phyloP scores from a whole-genome alignment of 2,329 filamentous ascomycete genomes.

The Cladosporium sphaerospermum region DNA sequence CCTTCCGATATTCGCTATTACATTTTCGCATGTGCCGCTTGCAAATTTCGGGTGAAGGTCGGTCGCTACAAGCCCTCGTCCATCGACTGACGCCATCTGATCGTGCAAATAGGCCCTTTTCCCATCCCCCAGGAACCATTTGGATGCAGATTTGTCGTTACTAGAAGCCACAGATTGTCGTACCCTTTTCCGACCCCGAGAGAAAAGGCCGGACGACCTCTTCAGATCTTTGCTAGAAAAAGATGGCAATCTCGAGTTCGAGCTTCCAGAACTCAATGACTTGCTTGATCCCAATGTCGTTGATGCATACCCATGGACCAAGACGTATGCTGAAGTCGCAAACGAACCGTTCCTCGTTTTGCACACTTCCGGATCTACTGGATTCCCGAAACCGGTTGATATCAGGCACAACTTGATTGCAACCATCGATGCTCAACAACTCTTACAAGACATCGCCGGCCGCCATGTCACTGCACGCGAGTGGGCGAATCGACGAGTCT shows the following conservation, averaged over 20 bases:
- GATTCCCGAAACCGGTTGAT: constrained; percentile 15
- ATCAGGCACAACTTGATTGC: constrained; percentile 9
- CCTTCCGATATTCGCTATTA: constrained; percentile 15
- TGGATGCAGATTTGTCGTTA: constrained; percentile 9
- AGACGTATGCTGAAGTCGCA: background rate
- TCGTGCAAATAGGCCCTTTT: constrained; percentile 6
- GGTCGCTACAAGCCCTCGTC: background rate
- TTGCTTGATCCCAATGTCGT: background rate
- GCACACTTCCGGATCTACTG: constrained; percentile 19
- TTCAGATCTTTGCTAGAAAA: background rate
- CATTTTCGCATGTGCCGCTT: constrained; percentile 14
- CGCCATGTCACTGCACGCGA: constrained; percentile 1
- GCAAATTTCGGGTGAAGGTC: constrained; percentile 11
- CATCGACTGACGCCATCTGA: background rate
- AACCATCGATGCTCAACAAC: constrained; percentile 7
- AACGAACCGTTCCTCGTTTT: constrained; percentile 12
- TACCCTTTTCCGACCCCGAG: background rate
- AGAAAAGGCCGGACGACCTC: background rate
- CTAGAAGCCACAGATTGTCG: constrained; percentile 11
- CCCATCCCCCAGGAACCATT: constrained; percentile 12
- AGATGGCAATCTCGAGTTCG: background rate
- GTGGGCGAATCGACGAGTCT: constrained; percentile 10
- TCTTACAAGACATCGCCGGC: constrained; percentile 8
- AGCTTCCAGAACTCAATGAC: background rate
- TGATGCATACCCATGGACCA: background rate